Evolutionary conservation across 148 eudicot species (phyloP).

Genomic region (Euryodendron excelsum): DNA sequence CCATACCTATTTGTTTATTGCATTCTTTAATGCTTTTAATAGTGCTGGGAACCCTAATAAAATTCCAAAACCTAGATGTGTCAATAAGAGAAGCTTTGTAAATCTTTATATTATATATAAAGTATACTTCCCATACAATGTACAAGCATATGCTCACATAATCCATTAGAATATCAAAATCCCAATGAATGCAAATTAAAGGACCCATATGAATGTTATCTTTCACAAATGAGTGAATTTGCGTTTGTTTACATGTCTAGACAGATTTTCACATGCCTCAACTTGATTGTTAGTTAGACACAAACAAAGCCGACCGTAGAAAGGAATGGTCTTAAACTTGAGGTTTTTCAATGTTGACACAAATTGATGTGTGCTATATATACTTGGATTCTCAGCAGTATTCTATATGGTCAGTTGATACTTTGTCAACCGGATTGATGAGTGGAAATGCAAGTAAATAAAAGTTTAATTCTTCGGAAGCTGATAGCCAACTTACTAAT

Average conservation of each 20-base stretch:
- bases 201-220: neutral
- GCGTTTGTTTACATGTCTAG: neutral
- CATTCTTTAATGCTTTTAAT: neutral
- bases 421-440: no score
- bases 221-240: neutral
- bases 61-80: neutral
- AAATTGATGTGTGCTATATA: no score
- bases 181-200: neutral
- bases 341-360: no score
- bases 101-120: neutral
- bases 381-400: no score
- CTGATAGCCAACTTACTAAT: no score
- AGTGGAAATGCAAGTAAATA: no score
- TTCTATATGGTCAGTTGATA: no score
- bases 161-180: neutral
- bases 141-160: neutral
- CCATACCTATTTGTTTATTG: neutral
- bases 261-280: neutral
- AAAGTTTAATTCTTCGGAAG: no score
- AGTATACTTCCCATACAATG: neutral
- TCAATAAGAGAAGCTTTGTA: constrained; percentile 3
- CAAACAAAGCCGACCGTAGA: neutral
- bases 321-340: no score
- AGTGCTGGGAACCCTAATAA: constrained; percentile 8
- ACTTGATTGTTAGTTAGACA: neutral